Evolutionary conservation across 495 filamentous ascomycete species (phyloP), one percentile per base, ranked within the genome.

Genomic region (Parachaetomium inaequale): DNA sequence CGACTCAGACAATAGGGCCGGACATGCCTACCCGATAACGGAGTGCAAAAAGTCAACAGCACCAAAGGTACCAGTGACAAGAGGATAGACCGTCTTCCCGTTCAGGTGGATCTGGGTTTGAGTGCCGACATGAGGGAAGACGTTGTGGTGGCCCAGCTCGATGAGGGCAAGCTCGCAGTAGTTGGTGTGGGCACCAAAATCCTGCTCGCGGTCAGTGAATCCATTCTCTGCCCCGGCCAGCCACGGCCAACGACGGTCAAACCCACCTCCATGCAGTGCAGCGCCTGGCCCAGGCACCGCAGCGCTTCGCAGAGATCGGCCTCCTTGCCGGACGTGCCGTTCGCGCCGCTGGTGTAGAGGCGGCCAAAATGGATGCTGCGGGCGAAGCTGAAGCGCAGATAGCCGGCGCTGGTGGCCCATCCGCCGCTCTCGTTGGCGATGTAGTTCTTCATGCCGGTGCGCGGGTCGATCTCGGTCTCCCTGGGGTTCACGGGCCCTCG

Each of bases 391-490:
- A 87, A 90, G 67, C 89, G 89, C 62, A 98, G 82, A 68, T 96
- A 98, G 38, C 89, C 93, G n/a, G 87, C 71, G 52, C 91, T 95
- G 11, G 94, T 98, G 0, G 92, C 90, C 88, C 90, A 93, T 54
- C 79, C 79, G 3, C 93, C 91, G 8, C 68, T 72, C 72, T 97
- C 94, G 66, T 97, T 98, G 43, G 93, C 88, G 63, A 98, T 97
- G 74, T 98, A 98, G 72, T 98, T 97, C 76, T 98, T 98, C 93
- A 98, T 96, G 14, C 91, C 92, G 4, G 92, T 96, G 4, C 87
- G 73, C 5, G 78, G 81, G 69, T 98, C 94, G 53, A 98, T 82
- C 31, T 91, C 88, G 23, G 96, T 85, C 68, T 98, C 94, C 25
- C 83, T 70, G 1, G 84, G 84, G 46, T 81, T 76, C 17, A 98